Evolutionary conservation across 176 grass and related monocot genomes (phyloP), one percentile per base, ranked within the genome.

Genomic region (Typha latifolia): DNA sequence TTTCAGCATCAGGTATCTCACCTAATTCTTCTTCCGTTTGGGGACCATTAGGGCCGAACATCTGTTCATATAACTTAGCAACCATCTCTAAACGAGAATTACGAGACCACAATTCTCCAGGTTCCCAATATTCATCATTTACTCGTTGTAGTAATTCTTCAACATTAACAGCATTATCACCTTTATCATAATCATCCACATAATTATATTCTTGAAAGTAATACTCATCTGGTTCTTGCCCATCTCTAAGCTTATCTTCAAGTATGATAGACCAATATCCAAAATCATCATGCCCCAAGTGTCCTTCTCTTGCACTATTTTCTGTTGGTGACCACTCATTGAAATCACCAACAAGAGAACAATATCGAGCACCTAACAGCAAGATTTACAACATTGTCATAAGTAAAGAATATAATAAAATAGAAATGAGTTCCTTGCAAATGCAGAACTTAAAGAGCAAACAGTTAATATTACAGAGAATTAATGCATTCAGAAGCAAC

Each of bases 141-240:
- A 82, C 62, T 70, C 73, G 82, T 37, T 61, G 67, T 48, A 96
- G 63, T 62, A 96, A 79, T 77, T 91, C 88, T 78, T 91, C 80
- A 47, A 64, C 71, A 86, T 82, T 82, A 72, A 91, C 71, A 63
- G 85, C 75, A 47, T 76, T 89, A 66, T 96, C 92, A 47, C 92
- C 92, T 89, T 96, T 96, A 74, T 91, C 92, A 84, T 96, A 91
- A 66, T 91, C 82, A 74, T 91, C 92, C 21, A 89, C 61, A 55
- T 96, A 96, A 62, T 91, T 96, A 52, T 96, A 96, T 77, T 96
- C 88, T 67, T 91, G 92, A 56, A 91, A 96, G 65, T 79, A 96
- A 71, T 91, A 84, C 51, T 91, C 84, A 74, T 96, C 91, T 70
- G 77, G 79, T 74, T 96, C 85, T 74, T 91, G 79, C 61, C 88